phyloP scores from a whole-genome alignment of 441 rosid genomes.

The Pelargonium cotyledonis region DNA sequence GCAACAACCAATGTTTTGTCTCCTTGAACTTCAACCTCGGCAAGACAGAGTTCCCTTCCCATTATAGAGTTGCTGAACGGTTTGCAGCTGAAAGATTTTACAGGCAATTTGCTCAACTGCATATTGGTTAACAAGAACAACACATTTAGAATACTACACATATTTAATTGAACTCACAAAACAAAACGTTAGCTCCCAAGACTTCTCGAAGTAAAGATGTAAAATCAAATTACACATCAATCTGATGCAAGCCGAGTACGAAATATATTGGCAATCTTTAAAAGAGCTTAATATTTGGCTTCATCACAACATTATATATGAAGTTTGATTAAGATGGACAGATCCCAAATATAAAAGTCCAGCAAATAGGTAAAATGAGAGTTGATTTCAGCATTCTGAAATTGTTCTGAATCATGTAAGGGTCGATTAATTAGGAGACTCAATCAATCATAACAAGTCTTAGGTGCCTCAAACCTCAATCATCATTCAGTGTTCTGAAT shows the following conservation, averaged over 20 bases:
- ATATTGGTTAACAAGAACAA: neutral
- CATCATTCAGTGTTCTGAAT: too few relatives aligned
- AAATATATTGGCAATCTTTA: too few relatives aligned
- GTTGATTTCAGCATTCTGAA: neutral
- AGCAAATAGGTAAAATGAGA: neutral
- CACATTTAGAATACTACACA: neutral
- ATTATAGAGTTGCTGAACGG: slow-evolving; percentile 64
- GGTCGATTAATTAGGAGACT: neutral
- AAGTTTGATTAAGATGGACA: neutral
- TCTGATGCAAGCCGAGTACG: too few relatives aligned
- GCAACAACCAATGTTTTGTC: slow-evolving; percentile 54
- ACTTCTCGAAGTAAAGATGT: neutral
- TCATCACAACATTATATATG: neutral
- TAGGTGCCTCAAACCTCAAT: neutral
- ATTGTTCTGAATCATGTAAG: neutral
- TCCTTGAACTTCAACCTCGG: slow-evolving; percentile 57
- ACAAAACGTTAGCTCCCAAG: neutral
- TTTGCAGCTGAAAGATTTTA: slow-evolving; percentile 49
- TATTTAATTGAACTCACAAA: neutral
- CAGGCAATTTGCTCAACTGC: slow-evolving; percentile 79
- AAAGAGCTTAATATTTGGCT: too few relatives aligned
- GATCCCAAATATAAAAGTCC: neutral
- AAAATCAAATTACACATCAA: neutral
- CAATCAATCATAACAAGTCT: neutral
- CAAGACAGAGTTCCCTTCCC: slow-evolving; percentile 75